Conservation (phyloP, 176 grass and related monocot genomes). For the Ampelocalamus luodianensis region DNA sequence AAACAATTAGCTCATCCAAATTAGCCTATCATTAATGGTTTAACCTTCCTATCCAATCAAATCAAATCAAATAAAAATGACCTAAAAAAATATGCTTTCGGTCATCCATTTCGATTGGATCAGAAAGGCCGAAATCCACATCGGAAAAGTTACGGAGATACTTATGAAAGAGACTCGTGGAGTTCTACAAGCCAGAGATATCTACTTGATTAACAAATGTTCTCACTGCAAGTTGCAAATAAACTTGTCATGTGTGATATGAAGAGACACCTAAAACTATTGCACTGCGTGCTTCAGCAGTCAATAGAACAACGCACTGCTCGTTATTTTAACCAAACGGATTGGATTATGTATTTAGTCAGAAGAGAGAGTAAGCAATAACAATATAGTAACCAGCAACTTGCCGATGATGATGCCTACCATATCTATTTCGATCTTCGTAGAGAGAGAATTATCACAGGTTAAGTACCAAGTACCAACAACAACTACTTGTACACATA, state of each 20-base stretch:
- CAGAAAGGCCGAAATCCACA: conserved; percentile 29
- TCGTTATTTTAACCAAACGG: conserved; percentile 35
- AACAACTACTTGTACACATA: conserved; percentile 46
- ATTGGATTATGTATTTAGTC: conserved; percentile 52
- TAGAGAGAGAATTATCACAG: conserved; percentile 37
- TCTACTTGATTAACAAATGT: conserved; percentile 40
- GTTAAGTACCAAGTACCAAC: conserved; percentile 49
- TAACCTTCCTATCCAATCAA: conserved; percentile 19
- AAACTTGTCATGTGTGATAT: conserved; percentile 47
- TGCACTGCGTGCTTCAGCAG: conserved; percentile 31
- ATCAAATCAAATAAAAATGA: conserved; percentile 29
- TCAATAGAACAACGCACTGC: conserved; percentile 46
- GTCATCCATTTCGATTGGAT: conserved; percentile 31
- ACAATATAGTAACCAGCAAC: conserved; percentile 50
- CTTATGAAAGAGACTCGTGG: conserved; percentile 46
- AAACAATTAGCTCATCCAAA: neutral
- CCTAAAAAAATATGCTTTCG: neutral
- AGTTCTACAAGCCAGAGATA: conserved; percentile 41
- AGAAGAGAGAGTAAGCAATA: conserved; percentile 52
- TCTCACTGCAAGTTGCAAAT: conserved; percentile 52
- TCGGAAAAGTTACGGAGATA: conserved; percentile 40
- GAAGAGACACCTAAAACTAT: conserved; percentile 45
- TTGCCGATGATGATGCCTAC: conserved; percentile 52
- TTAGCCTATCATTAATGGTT: neutral
- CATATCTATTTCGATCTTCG: conserved; percentile 47